A percentile compares a stretch with the other conserved stretches of the same genome.
Evolutionary conservation across 2,329 filamentous ascomycete genomes (phyloP).

Genomic region (Coniochaeta hoffmannii): DNA sequence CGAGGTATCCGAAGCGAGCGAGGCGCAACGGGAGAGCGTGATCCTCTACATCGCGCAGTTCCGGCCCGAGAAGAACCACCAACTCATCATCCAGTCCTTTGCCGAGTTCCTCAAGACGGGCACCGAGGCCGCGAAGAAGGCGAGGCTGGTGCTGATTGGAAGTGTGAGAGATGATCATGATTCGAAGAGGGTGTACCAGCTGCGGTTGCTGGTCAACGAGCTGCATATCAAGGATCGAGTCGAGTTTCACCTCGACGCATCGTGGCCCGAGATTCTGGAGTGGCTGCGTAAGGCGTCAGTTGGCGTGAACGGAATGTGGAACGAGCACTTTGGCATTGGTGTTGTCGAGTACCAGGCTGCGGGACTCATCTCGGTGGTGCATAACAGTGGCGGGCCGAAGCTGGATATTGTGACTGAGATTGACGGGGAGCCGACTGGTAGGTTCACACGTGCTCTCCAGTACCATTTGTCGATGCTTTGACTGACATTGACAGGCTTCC

Average conservation of each 20-base stretch:
- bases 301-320: constrained; percentile 98
- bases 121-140: constrained; percentile 39
- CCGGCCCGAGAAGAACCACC: constrained; percentile 93
- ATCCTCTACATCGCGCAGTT: constrained; percentile 96
- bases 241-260: constrained; percentile 81
- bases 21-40: constrained; percentile 60
- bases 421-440: constrained; percentile 71
- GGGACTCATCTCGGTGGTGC: constrained; percentile 85
- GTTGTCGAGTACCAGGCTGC: constrained; percentile 98
- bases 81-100: constrained; percentile 78
- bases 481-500: constrained; percentile 56
- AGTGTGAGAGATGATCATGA: constrained; percentile 83
- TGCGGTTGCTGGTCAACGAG: constrained; percentile 80
- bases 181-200: constrained; percentile 76
- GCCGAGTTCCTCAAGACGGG: constrained; percentile 60
- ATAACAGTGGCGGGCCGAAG: constrained; percentile 88
- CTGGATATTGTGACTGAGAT: constrained; percentile 82
- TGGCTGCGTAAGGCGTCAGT: constrained; percentile 72
- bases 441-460: constrained; percentile 14
- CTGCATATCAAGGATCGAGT: constrained; percentile 77
- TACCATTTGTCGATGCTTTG: not conserved
- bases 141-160: constrained; percentile 77
- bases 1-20: constrained; percentile 60
- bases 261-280: constrained; percentile 78
- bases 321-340: constrained; percentile 97